Evolutionary conservation across 2,329 filamentous ascomycete genomes (phyloP).

Genomic region (Fusarium sp.): DNA sequence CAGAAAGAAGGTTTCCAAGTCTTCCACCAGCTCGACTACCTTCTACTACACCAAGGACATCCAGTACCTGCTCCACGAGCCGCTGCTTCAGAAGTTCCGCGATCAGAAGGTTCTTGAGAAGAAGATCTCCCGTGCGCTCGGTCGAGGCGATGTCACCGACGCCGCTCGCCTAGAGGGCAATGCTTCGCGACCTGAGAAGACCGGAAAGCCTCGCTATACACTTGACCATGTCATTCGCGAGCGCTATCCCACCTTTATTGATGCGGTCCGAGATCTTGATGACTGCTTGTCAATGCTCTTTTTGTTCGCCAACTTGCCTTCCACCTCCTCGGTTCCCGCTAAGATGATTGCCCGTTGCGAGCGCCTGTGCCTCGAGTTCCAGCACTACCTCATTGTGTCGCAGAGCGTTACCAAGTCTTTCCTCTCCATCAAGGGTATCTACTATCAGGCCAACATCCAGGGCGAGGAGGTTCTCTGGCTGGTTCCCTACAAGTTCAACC

Average conservation of each 20-base stretch:
- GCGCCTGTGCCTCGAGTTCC: constrained; percentile 92
- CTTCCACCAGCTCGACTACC: constrained; percentile 88
- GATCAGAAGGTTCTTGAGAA: constrained; percentile 97
- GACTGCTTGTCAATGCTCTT: constrained; percentile 98
- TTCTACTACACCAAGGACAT: constrained; percentile 96
- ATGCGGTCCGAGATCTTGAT: constrained; percentile 93
- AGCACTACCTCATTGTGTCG: constrained; percentile 95
- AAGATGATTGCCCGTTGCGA: constrained; percentile 98
- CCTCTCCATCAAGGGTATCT: constrained; percentile 98
- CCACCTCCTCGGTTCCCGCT: constrained; percentile 86
- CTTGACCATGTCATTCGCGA: constrained; percentile 98
- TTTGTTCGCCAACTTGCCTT: constrained; percentile 95
- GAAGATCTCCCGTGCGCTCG: constrained; percentile 94
- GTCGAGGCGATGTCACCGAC: constrained; percentile 89
- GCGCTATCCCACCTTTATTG: constrained; percentile 96
- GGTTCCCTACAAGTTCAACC: constrained; percentile 97
- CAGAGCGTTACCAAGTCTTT: constrained; percentile 95
- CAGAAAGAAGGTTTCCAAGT: constrained; percentile 96
- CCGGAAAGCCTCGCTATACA: constrained; percentile 87
- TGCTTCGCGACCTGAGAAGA: constrained; percentile 89
- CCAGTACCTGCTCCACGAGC: constrained; percentile 97
- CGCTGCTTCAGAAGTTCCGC: constrained; percentile 91
- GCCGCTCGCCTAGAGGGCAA: constrained; percentile 88
- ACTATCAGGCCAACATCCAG: constrained; percentile 97
- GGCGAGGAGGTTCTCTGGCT: constrained; percentile 98